phyloP scores from a whole-genome alignment of 1,139 yeast genomes.

The Hemisphaericaspora subhashii region DNA sequence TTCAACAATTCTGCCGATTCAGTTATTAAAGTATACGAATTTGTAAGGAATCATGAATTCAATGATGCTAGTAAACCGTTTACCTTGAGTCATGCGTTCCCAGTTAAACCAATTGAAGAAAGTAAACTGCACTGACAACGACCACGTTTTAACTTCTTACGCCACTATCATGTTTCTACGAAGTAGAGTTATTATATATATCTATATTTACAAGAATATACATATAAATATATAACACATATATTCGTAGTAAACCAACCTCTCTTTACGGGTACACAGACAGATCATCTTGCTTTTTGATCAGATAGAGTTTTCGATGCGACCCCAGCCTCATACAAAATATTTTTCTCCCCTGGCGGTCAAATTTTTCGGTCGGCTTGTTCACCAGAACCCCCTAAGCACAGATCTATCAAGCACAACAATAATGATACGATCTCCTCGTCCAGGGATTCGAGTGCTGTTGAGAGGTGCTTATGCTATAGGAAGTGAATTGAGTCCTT shows the following conservation, averaged over 20 bases:
- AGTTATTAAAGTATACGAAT: conserved; percentile 68
- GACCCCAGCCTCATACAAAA: neutral
- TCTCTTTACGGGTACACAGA: no score
- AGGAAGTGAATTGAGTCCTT: no score
- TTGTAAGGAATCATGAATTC: conserved; percentile 51
- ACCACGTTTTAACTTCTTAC: no score
- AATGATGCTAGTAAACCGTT: conserved; percentile 51
- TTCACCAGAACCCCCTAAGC: no score
- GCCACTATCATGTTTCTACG: no score
- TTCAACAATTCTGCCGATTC: conserved; percentile 63
- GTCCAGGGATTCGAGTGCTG: no score
- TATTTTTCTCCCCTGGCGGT: neutral
- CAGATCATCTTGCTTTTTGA: no score
- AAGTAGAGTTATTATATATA: conserved; percentile 12
- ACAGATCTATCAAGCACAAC: no score
- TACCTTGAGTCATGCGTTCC: conserved; percentile 78
- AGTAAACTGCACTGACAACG: no score
- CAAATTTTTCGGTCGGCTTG: neutral
- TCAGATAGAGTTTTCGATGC: neutral
- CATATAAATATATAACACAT: neutral
- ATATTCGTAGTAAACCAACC: neutral
- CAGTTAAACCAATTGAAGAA: conserved; percentile 72
- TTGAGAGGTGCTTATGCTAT: no score
- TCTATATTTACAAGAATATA: no score
- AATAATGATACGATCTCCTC: no score